Evolutionary conservation across 2,329 filamentous ascomycete genomes (phyloP).

Genomic region (Sclerotinia minor): DNA sequence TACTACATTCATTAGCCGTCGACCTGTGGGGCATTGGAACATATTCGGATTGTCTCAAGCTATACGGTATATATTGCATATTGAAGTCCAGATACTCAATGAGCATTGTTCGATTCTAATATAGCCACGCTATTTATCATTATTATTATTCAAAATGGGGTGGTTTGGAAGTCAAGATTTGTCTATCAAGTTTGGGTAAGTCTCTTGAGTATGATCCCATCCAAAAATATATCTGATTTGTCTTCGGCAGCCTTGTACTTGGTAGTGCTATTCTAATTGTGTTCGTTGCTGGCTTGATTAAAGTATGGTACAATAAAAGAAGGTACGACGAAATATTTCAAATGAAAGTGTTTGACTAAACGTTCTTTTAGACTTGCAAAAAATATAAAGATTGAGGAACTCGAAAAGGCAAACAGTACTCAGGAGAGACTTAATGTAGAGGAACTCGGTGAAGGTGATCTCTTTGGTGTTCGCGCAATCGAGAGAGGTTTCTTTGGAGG

Average conservation of each 20-base stretch:
- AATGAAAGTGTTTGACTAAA: conserved; percentile 6
- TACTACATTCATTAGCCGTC: conserved; percentile 2
- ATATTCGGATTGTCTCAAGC: not conserved
- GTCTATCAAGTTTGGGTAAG: conserved; percentile 23
- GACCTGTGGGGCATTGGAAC: not conserved
- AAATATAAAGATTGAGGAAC: conserved; percentile 23
- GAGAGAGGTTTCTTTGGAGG: conserved; percentile 30
- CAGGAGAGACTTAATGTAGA: conserved; percentile 21
- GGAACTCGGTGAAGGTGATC: conserved; percentile 27
- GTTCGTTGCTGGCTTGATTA: conserved; percentile 7
- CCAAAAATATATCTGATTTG: not conserved
- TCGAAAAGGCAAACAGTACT: conserved; percentile 16
- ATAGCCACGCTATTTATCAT: conserved; percentile 10
- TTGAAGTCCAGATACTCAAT: not conserved
- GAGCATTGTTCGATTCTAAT: not conserved
- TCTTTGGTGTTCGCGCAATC: conserved; percentile 32
- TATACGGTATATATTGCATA: not conserved
- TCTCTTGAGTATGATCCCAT: not conserved
- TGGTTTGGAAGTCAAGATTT: conserved; percentile 22
- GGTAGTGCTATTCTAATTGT: conserved; percentile 13
- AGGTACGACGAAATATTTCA: conserved; percentile 1
- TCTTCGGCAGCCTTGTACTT: conserved; percentile 14
- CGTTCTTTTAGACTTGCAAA: conserved; percentile 18
- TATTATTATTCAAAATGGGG: conserved; percentile 25
- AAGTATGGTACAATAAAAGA: conserved; percentile 22